Percentiles rank a stretch among this genome's conserved stretches.
Conservation (phyloP, 2,329 filamentous ascomycete genomes). For the Microsporum ferrugineum region DNA sequence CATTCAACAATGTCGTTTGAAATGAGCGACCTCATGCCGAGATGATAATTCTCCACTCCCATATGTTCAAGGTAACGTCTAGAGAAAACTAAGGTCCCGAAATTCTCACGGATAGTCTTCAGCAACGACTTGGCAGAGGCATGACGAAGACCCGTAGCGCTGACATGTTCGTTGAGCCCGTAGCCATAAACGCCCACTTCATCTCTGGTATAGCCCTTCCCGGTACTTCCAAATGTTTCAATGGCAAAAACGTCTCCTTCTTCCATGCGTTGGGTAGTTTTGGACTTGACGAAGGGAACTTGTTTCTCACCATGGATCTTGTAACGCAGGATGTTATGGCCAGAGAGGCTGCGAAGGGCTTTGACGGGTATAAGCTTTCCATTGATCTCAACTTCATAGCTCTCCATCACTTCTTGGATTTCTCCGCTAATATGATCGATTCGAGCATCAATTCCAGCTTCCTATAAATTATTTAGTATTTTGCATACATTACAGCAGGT, state of each 20-base stretch:
- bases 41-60: conserved; percentile 48
- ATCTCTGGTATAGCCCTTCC: conserved; percentile 38
- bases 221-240: conserved; percentile 48
- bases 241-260: conserved; percentile 49
- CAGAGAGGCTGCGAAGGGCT: conserved; percentile 44
- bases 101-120: conserved; percentile 51
- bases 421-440: conserved; percentile 45
- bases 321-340: conserved; percentile 45
- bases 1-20: conserved; percentile 46
- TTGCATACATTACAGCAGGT: neutral
- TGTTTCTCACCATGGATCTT: conserved; percentile 47
- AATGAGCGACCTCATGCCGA: conserved; percentile 49
- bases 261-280: conserved; percentile 42
- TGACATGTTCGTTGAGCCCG: conserved; percentile 32
- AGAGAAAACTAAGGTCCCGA: conserved; percentile 51
- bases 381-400: conserved; percentile 47
- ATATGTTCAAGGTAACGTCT: conserved; percentile 53
- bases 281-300: conserved; percentile 41
- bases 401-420: conserved; percentile 53
- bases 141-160: conserved; percentile 31
- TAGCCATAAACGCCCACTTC: conserved; percentile 47
- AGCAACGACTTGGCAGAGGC: conserved; percentile 46
- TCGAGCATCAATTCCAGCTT: conserved; percentile 45
- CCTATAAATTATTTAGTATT: conserved; percentile 20
- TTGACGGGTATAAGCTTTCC: conserved; percentile 43